Evolutionary conservation across 495 filamentous ascomycete species (phyloP).

Genomic region (Hypomontagnella submonticulosa): DNA sequence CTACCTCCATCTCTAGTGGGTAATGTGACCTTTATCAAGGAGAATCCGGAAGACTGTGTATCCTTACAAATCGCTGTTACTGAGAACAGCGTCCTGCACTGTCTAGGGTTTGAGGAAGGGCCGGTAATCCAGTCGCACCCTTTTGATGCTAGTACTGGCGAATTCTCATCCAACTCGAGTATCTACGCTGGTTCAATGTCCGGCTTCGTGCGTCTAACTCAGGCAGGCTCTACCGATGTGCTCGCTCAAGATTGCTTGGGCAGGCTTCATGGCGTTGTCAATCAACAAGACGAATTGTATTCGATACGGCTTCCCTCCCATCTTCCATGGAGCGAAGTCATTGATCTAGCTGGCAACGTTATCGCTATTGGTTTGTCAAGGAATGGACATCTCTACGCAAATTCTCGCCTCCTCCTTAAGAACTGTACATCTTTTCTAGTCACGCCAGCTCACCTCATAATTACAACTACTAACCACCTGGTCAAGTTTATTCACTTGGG

Average conservation of each 20-base stretch:
- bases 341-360: slow-evolving; percentile 50
- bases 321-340: slow-evolving; percentile 65
- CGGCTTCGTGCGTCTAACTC: slow-evolving; percentile 49
- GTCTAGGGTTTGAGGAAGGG: slow-evolving; percentile 41
- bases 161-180: slow-evolving; percentile 43
- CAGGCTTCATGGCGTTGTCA: slow-evolving; percentile 48
- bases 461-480: slow-evolving; percentile 89
- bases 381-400: slow-evolving; percentile 81
- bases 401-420: slow-evolving; percentile 74
- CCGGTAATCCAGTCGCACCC: slow-evolving; percentile 41
- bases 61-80: slow-evolving; percentile 46
- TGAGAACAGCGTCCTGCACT: slow-evolving; percentile 44
- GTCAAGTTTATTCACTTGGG: slow-evolving; percentile 92
- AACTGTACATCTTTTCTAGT: slow-evolving; percentile 92
- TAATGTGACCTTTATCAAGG: slow-evolving; percentile 39
- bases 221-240: slow-evolving; percentile 49
- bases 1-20: slow-evolving; percentile 45
- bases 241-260: slow-evolving; percentile 55
- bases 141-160: slow-evolving; percentile 43
- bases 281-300: slow-evolving; percentile 47
- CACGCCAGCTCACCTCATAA: slow-evolving; percentile 85
- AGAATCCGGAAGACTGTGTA: slow-evolving; percentile 27
- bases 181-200: slow-evolving; percentile 46
- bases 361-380: slow-evolving; percentile 73
- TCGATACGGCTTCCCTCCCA: slow-evolving; percentile 53